Evolutionary conservation across 176 grass and related monocot species (phyloP).

Genomic region (Paspalum notatum): DNA sequence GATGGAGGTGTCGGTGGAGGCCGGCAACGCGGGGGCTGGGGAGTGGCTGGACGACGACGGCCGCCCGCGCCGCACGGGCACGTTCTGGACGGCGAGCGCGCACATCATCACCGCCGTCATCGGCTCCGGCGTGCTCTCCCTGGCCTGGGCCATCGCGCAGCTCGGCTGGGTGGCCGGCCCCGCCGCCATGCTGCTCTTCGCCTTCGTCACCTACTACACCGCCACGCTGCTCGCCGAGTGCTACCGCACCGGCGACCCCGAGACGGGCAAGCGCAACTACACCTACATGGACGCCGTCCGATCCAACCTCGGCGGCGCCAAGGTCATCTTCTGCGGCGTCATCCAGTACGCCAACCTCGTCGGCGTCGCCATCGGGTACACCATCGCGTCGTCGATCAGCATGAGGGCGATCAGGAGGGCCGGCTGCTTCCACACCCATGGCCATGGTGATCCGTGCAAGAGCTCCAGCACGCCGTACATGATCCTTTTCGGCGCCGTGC

Average conservation of each 20-base stretch:
- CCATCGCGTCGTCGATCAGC: conserved; percentile 59
- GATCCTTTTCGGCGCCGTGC: too few relatives aligned
- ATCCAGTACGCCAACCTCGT: conserved; percentile 65
- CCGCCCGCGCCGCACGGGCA: conserved; percentile 28
- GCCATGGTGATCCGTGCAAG: too few relatives aligned
- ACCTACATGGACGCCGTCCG: conserved; percentile 68
- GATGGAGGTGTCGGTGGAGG: conserved; percentile 48
- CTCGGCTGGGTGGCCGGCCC: conserved; percentile 65
- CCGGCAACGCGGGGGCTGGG: conserved; percentile 13
- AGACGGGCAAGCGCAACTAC: conserved; percentile 53
- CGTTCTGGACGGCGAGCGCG: conserved; percentile 55
- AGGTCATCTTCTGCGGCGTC: conserved; percentile 38
- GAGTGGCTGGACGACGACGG: conserved; percentile 55
- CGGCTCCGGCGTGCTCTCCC: conserved; percentile 62
- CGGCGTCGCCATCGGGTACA: conserved; percentile 57
- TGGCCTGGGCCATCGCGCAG: conserved; percentile 65
- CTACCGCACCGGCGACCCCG: conserved; percentile 56
- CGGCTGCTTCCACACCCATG: conserved; percentile 48
- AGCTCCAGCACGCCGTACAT: too few relatives aligned
- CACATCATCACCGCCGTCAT: conserved; percentile 67
- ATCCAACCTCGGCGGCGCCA: conserved; percentile 55
- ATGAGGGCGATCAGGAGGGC: conserved; percentile 50
- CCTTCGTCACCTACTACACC: conserved; percentile 56
- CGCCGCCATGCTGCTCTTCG: conserved; percentile 55
- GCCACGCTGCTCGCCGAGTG: conserved; percentile 62